Evolutionary conservation across 169 alveolate species (phyloP).

Genomic region (Cryptosporidium ryanae): DNA sequence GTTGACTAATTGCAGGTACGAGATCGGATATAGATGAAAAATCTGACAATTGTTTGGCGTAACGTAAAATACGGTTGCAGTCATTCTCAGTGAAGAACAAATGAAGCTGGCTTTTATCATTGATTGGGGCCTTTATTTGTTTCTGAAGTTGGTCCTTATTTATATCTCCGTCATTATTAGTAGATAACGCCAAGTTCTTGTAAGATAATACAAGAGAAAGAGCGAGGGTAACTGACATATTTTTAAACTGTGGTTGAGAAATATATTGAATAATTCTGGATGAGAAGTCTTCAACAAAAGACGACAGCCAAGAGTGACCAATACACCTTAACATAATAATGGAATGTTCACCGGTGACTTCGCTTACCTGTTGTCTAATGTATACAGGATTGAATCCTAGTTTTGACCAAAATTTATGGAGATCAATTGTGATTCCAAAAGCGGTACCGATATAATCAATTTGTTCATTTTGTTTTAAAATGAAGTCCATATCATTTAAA

Average conservation of each 20-base stretch:
- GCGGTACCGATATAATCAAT: slow-evolving; percentile 97
- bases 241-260: slow-evolving; percentile 52
- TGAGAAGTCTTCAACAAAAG: slow-evolving; percentile 50
- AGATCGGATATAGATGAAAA: slow-evolving; percentile 59
- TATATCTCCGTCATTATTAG: background rate
- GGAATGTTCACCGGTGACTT: slow-evolving; percentile 97
- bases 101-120: slow-evolving; percentile 14
- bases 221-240: slow-evolving; percentile 37
- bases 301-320: slow-evolving; percentile 54
- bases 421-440: slow-evolving; percentile 94
- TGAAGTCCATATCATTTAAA: slow-evolving; percentile 20
- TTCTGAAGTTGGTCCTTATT: background rate
- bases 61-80: slow-evolving; percentile 65
- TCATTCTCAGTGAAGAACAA: slow-evolving; percentile 53
- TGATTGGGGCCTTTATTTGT: background rate
- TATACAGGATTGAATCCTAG: slow-evolving; percentile 92
- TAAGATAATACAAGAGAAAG: slow-evolving; percentile 42
- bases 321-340: slow-evolving; percentile 89
- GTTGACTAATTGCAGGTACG: slow-evolving; percentile 59
- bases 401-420: slow-evolving; percentile 95
- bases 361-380: slow-evolving; percentile 93
- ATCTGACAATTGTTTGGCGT: slow-evolving; percentile 71
- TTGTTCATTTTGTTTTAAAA: slow-evolving; percentile 51
- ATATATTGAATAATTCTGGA: slow-evolving; percentile 64
- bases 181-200: background rate